Percentiles rank a stretch among this genome's conserved stretches.
phyloP scores from a whole-genome alignment of 805 yeast species.

The Gaillardinia entomophila region DNA sequence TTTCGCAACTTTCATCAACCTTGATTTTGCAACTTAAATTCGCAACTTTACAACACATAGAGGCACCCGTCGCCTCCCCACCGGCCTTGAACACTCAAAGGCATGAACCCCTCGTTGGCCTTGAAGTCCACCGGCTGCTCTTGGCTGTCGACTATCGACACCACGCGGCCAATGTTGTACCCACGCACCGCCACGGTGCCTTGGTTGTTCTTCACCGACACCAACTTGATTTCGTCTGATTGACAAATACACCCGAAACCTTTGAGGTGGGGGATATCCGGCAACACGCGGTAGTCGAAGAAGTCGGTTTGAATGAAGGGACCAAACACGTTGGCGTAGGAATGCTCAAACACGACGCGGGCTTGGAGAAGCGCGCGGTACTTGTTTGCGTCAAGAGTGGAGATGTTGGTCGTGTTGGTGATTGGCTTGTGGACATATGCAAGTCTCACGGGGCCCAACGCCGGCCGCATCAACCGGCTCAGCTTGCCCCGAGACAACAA shows the following conservation, averaged over 20 bases:
- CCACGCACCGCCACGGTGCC: conserved; percentile 60
- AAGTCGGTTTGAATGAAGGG: conserved; percentile 55
- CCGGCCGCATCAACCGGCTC: conserved; percentile 12
- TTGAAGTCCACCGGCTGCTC: conserved; percentile 4
- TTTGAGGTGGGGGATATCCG: conserved; percentile 15
- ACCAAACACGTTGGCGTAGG: conserved; percentile 44
- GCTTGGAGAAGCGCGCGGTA: conserved; percentile 43
- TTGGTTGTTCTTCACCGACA: conserved; percentile 23
- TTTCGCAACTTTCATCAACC: too few species aligned
- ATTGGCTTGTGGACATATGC: conserved; percentile 33
- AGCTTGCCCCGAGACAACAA: conserved; percentile 48
- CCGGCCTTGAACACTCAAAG: conserved; percentile 43
- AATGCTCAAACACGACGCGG: conserved; percentile 48
- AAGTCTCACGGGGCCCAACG: conserved; percentile 30
- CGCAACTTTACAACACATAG: conserved; percentile 28
- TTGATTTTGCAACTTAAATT: not conserved
- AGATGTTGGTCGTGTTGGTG: conserved; percentile 7
- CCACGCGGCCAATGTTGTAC: conserved; percentile 53
- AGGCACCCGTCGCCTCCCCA: conserved; percentile 74
- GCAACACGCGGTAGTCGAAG: conserved; percentile 54
- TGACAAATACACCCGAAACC: conserved; percentile 57
- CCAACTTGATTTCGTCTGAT: conserved; percentile 53
- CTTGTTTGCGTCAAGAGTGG: conserved; percentile 26
- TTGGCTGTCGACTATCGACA: conserved; percentile 6
- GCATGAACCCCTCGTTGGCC: conserved; percentile 34